Base-by-base conservation (phyloP, 768 basidiomycete species). In the Hypsizygus marmoreus region DNA sequence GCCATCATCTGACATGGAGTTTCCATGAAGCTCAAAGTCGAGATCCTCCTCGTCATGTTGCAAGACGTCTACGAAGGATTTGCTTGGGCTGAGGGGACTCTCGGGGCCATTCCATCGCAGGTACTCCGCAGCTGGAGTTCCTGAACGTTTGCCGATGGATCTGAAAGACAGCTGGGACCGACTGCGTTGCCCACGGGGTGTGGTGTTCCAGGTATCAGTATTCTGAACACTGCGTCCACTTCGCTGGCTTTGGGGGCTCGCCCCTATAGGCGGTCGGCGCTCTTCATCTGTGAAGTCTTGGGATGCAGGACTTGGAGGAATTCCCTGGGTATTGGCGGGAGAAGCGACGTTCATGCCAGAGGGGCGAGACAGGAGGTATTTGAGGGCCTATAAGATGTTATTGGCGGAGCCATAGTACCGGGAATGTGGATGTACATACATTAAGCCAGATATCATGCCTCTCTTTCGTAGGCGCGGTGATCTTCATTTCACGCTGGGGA, bases 401-500 rank as follows among this genome's bases (percentile, higher is more conserved):
- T n/a, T n/a, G n/a, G 36, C 39, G 25, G 19, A 43, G 56, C 12
- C 49, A 43, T 13, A 28, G 54, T 39, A 52, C 47, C 44, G 47
- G 24, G 10, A 45, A 19, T 47, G 49, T 38, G 6, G 23, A 38
- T 26, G 17, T 4, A 72, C 84, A 48, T 65, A 94, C 93, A 66
- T 85, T 88, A 42, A 92, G 73, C 97, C 97, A 99, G 50, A 97
- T 93, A 56, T 98, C 95, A 61, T 99, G 97, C 43, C 95, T 78
- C 54, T 98, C 97, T 62, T 91, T 90, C 6, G 87, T 95, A 2
- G 88, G 87, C 5, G 94, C 94, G n/a, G 97, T 98, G 59, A 99
- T 86, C 73, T 97, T 95, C 84, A 98, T 97, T 69, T 99, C 97
- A 47, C 95, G 79, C 51, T 93, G 89, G 9, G 92, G 88, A 0